phyloP scores from a whole-genome alignment of 2,329 filamentous ascomycete species.

The Plectosphaerella sp. region DNA sequence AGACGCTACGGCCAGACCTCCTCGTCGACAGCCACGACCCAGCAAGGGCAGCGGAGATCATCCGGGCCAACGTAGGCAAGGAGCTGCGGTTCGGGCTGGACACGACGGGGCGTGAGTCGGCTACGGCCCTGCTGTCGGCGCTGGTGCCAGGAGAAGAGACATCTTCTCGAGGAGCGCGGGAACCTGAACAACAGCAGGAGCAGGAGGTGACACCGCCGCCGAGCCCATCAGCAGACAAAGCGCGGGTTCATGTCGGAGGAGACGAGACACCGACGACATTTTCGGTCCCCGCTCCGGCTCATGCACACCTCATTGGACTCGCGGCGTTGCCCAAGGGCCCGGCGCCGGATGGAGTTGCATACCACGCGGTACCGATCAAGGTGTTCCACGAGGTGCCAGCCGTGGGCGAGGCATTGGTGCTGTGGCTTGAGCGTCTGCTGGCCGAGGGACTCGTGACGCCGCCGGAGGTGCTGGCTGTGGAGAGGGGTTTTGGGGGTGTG shows the following conservation, averaged over 20 bases:
- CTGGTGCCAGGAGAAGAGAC: slow-evolving; percentile 27
- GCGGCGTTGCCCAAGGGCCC: slow-evolving; percentile 60
- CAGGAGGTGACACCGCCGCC: slow-evolving; percentile 17
- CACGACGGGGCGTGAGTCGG: slow-evolving; percentile 61
- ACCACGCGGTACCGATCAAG: slow-evolving; percentile 71
- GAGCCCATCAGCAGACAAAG: slow-evolving; percentile 30
- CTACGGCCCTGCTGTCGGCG: slow-evolving; percentile 50
- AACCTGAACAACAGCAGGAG: not conserved
- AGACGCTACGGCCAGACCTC: slow-evolving; percentile 48
- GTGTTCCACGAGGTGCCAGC: slow-evolving; percentile 64
- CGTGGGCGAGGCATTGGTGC: slow-evolving; percentile 57
- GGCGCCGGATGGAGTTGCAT: slow-evolving; percentile 36
- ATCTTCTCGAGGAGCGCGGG: not conserved
- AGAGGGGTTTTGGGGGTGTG: slow-evolving; percentile 60
- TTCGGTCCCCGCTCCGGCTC: too few species aligned
- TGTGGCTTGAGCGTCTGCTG: slow-evolving; percentile 66
- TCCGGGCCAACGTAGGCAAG: slow-evolving; percentile 52
- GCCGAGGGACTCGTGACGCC: slow-evolving; percentile 46
- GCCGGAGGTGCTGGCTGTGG: slow-evolving; percentile 61
- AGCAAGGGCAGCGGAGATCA: slow-evolving; percentile 59
- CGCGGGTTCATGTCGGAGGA: slow-evolving; percentile 18
- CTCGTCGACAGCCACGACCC: slow-evolving; percentile 66
- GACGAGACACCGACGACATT: not conserved
- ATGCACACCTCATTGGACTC: slow-evolving; percentile 60
- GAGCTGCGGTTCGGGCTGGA: slow-evolving; percentile 65